Percentiles rank a stretch among this genome's conserved stretches.
phyloP scores from a whole-genome alignment of 2,329 filamentous ascomycete species.

The Alternaria sp. region DNA sequence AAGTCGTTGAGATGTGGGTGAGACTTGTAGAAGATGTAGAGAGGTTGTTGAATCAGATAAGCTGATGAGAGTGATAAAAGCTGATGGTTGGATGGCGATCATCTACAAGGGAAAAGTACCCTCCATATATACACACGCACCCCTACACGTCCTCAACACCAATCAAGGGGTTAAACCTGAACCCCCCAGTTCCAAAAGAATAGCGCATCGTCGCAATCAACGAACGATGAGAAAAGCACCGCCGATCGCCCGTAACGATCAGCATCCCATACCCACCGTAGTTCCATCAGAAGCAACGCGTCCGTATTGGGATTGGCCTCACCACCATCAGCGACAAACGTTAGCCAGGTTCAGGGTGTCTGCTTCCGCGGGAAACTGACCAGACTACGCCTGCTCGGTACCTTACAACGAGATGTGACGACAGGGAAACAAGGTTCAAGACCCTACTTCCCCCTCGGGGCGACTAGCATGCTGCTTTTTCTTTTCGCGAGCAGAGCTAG shows the following conservation, averaged over 20 bases:
- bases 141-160: neutral
- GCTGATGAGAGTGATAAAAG: neutral
- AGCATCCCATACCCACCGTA: neutral
- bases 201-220: neutral
- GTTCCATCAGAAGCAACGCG: neutral
- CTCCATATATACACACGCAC: neutral
- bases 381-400: neutral
- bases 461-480: neutral
- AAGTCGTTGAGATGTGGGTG: neutral
- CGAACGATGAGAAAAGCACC: constrained; percentile 1
- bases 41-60: neutral
- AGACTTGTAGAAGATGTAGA: neutral
- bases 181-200: neutral
- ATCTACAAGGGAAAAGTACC: neutral
- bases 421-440: constrained; percentile 3
- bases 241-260: neutral
- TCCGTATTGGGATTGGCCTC: neutral
- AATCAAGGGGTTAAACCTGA: constrained; percentile 1
- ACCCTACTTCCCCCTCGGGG: neutral
- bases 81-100: neutral
- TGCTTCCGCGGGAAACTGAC: neutral
- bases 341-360: constrained; percentile 1
- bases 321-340: neutral
- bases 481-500: neutral
- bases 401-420: neutral